Evolutionary conservation across 129 eudicot genomes (phyloP).

Genomic region (Pulicaria dysenterica): DNA sequence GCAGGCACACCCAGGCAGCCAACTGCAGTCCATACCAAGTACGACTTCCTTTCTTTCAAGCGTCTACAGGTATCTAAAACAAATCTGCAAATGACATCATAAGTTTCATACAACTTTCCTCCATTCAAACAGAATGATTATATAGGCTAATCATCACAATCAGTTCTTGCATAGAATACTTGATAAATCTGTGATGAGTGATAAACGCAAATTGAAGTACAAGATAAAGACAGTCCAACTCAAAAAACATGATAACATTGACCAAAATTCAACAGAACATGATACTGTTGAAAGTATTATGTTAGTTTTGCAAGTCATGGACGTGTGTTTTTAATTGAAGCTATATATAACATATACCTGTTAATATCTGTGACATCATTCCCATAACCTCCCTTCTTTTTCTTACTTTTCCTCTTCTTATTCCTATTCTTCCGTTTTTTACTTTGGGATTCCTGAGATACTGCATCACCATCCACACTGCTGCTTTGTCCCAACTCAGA

Average conservation of each 20-base stretch:
- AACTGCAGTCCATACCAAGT: constrained; percentile 84
- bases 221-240: neutral
- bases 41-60: constrained; percentile 74
- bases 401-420: constrained; percentile 52
- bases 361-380: constrained; percentile 58
- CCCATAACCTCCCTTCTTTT: constrained; percentile 47
- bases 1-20: constrained; percentile 91
- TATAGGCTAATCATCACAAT: constrained; percentile 10
- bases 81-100: constrained; percentile 55
- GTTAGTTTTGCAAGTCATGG: constrained; percentile 1
- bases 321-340: neutral
- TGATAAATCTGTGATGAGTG: neutral
- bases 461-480: constrained; percentile 25
- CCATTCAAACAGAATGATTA: neutral
- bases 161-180: neutral
- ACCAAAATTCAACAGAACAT: neutral
- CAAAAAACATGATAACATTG: neutral
- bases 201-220: neutral
- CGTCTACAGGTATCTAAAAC: constrained; percentile 72
- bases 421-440: constrained; percentile 39
- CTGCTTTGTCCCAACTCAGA: constrained; percentile 34
- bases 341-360: constrained; percentile 44
- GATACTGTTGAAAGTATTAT: neutral
- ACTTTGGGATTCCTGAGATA: constrained; percentile 39
- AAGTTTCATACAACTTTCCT: constrained; percentile 23